Conservation (phyloP, 768 basidiomycete species). For the Panaeolus cyanescens region DNA sequence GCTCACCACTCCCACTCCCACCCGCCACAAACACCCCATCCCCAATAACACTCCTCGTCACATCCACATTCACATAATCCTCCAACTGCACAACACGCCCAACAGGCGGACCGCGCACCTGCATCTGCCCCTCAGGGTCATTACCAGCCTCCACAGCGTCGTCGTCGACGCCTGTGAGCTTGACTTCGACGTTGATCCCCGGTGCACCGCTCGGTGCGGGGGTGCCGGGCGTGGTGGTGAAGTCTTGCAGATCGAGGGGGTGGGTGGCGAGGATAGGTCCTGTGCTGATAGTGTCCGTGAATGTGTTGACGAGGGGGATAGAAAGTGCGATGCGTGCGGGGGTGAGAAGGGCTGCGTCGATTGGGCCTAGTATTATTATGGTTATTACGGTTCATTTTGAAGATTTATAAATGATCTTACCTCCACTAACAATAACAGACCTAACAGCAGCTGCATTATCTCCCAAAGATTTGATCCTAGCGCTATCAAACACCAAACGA, state of each 20-base stretch:
- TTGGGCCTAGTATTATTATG: slow-evolving; percentile 37
- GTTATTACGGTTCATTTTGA: slow-evolving; percentile 1
- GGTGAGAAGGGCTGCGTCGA: slow-evolving; percentile 52
- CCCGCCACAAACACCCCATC: slow-evolving; percentile 29
- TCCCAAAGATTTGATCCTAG: slow-evolving; percentile 62
- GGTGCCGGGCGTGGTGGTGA: slow-evolving; percentile 41
- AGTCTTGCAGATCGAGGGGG: slow-evolving; percentile 82
- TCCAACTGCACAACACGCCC: slow-evolving; percentile 49
- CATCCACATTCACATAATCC: slow-evolving; percentile 40
- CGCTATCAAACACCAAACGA: slow-evolving; percentile 68
- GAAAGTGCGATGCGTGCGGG: slow-evolving; percentile 76
- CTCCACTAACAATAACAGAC: slow-evolving; percentile 72
- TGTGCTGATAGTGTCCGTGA: slow-evolving; percentile 61
- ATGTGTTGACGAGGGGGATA: slow-evolving; percentile 70
- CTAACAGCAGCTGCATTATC: slow-evolving; percentile 63
- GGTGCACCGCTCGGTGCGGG: slow-evolving; percentile 63
- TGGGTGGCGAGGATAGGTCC: slow-evolving; percentile 85
- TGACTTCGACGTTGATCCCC: slow-evolving; percentile 81
- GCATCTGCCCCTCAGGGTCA: slow-evolving; percentile 64
- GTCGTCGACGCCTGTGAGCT: slow-evolving; percentile 73
- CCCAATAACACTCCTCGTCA: slow-evolving; percentile 46
- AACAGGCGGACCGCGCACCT: slow-evolving; percentile 75
- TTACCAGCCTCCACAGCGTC: slow-evolving; percentile 60
- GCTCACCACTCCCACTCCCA: slow-evolving; percentile 12
- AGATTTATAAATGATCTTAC: slow-evolving; percentile 40